Evolutionary conservation across 495 filamentous ascomycete species (phyloP).

Genomic region (Amphirosellinia nigrospora): DNA sequence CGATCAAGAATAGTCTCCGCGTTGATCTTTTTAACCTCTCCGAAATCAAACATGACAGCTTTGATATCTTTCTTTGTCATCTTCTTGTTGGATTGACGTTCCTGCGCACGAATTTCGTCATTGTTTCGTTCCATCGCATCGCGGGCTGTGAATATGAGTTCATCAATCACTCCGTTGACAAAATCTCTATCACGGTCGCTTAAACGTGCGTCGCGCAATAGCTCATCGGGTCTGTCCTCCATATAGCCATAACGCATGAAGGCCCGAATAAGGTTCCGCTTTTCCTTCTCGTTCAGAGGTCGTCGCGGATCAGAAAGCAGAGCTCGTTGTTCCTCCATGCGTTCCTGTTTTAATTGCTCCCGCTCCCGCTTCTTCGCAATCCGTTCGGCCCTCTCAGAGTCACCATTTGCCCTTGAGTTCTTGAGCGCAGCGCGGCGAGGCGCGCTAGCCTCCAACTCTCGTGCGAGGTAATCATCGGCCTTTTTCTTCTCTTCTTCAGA

Average conservation of each 20-base stretch:
- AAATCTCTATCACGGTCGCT: constrained; percentile 78
- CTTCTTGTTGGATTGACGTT: constrained; percentile 72
- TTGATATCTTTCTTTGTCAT: constrained; percentile 96
- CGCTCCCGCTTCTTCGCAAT: constrained; percentile 91
- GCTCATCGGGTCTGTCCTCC: constrained; percentile 81
- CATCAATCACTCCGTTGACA: constrained; percentile 66
- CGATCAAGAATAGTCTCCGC: constrained; percentile 92
- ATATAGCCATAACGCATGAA: constrained; percentile 89
- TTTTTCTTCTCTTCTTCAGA: constrained; percentile 83
- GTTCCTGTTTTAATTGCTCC: constrained; percentile 68
- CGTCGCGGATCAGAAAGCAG: constrained; percentile 78
- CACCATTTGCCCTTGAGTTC: constrained; percentile 63
- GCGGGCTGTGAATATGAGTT: constrained; percentile 57
- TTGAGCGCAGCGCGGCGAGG: constrained; percentile 75
- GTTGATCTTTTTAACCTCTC: constrained; percentile 90
- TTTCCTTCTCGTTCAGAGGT: constrained; percentile 87
- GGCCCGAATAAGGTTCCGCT: constrained; percentile 83
- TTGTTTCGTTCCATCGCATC: constrained; percentile 77
- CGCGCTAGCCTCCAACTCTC: constrained; percentile 82
- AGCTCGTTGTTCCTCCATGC: constrained; percentile 63
- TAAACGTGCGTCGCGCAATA: constrained; percentile 84
- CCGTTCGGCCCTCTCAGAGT: constrained; percentile 80
- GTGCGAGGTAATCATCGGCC: constrained; percentile 81
- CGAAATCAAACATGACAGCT: constrained; percentile 90
- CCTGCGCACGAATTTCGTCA: constrained; percentile 70